phyloP scores from a whole-genome alignment of 2,329 filamentous ascomycete genomes.

The Cephalotrichum gorgonifer region DNA sequence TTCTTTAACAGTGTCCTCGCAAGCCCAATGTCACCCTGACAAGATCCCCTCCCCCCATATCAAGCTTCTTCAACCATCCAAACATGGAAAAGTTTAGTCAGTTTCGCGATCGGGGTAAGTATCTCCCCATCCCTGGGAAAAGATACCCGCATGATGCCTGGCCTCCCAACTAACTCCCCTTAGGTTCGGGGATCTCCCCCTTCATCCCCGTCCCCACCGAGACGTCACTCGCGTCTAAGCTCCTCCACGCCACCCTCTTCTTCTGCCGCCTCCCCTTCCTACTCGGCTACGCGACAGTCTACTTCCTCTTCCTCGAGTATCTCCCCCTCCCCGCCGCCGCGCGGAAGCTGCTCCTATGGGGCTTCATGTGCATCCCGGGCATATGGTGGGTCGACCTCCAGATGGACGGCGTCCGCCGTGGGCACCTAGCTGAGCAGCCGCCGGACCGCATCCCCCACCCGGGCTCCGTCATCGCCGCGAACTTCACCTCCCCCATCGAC shows the following conservation, averaged over 20 bases:
- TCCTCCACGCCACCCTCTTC: constrained; percentile 65
- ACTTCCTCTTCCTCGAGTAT: constrained; percentile 76
- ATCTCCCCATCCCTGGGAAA: background rate
- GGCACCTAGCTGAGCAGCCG: constrained; percentile 69
- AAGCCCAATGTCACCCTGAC: background rate
- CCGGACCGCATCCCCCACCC: constrained; percentile 65
- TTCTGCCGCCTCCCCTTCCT: constrained; percentile 71
- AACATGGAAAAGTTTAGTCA: constrained; percentile 91
- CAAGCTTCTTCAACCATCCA: background rate
- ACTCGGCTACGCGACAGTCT: constrained; percentile 53
- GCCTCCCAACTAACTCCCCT: background rate
- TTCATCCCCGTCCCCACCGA: constrained; percentile 75
- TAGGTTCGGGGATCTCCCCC: constrained; percentile 90
- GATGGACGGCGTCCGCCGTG: constrained; percentile 90
- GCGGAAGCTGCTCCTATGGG: constrained; percentile 82
- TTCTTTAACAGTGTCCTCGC: background rate
- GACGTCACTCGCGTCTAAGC: constrained; percentile 48
- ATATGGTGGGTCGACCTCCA: constrained; percentile 99
- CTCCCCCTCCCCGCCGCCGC: constrained; percentile 53
- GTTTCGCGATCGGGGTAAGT: constrained; percentile 74
- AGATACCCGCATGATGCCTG: background rate
- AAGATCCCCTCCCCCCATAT: background rate
- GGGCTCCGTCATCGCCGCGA: constrained; percentile 76
- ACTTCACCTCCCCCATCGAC: constrained; percentile 87
- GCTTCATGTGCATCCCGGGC: constrained; percentile 75